Evolutionary conservation across 768 basidiomycete species (phyloP).

Genomic region (Gautieria morchelliformis): DNA sequence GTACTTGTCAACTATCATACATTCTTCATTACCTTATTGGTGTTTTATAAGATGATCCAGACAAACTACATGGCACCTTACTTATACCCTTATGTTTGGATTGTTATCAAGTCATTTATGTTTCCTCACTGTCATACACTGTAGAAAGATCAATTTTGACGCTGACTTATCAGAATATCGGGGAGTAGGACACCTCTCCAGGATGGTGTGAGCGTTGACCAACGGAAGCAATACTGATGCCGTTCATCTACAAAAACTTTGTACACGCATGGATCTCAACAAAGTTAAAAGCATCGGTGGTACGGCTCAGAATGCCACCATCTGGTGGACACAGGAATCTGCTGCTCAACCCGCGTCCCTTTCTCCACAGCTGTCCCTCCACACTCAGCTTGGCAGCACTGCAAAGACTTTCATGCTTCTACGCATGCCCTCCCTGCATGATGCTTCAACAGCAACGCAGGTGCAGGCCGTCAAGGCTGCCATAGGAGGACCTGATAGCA

Average conservation of each 20-base stretch:
- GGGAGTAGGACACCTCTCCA: too few species aligned
- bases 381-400: conserved; percentile 47
- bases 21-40: too few species aligned
- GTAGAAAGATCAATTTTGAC: too few species aligned
- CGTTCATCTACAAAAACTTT: conserved; percentile 53
- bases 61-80: too few species aligned
- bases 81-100: too few species aligned
- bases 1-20: too few species aligned
- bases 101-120: too few species aligned
- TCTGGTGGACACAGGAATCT: conserved; percentile 81
- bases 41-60: too few species aligned
- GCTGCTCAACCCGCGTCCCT: conserved; percentile 63
- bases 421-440: conserved; percentile 67
- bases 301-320: conserved; percentile 71
- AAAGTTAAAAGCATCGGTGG: conserved; percentile 72
- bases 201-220: too few species aligned
- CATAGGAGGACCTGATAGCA: conserved; percentile 68
- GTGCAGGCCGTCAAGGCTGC: conserved; percentile 65
- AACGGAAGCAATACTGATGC: neutral
- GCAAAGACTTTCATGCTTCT: conserved; percentile 60
- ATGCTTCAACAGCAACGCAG: conserved; percentile 74
- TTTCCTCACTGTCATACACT: too few species aligned
- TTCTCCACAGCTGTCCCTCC: conserved; percentile 60
- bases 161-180: too few species aligned
- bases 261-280: conserved; percentile 57